Base-by-base conservation (phyloP, 225 moss, liverwort and hornwort genomes). In the Anthoceros angustus region DNA sequence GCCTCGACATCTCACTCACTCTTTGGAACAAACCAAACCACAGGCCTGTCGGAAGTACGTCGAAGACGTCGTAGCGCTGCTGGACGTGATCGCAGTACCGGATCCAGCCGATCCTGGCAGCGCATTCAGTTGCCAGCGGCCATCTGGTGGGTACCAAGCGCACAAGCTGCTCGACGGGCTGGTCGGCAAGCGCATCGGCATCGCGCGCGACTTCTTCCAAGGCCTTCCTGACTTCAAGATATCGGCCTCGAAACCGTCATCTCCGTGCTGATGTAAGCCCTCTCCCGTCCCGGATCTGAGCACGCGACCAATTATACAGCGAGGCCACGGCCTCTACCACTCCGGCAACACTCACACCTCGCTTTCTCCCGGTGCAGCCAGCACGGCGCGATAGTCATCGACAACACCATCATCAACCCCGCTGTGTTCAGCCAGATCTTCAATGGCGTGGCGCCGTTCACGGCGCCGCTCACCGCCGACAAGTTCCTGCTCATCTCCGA, bases 171-270 rank as follows among this genome's bases (percentile, higher is more conserved):
- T 16, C 45, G 16, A 46, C 45, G 64, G 64, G 64, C 23, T 64
- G 18, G 18, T 18, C 18, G 23, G 25, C 32, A 64, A 64, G 64
- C 64, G 64, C 64, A 64, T 64, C 41, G 64, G 64, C 18, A 41
- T 64, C 64, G 38, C 64, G 25, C 64, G 64, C 32, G 38, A 39
- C 32, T 41, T 41, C 38, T 64, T 25, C 64, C n/a, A 16, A 16
- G 9, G 18, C 7, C 25, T 39, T 39, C 39, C 41, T 0, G 16
- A 7, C 38, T 25, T 41, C 18, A 4, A 64, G 18, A 7, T 25
- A 39, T 9, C 16, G 25, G 39, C 38, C 18, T 64, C 64, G 16
- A 39, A 25, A 64, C 5, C 45, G 16, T 46, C 45, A 16, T 46
- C 45, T 11, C 45, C 6, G 32, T 32, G 32, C 32, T 32, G 2